Evolutionary conservation across 371 early-diverging fungal genomes (phyloP).

Genomic region (Entomophthora muscae): DNA sequence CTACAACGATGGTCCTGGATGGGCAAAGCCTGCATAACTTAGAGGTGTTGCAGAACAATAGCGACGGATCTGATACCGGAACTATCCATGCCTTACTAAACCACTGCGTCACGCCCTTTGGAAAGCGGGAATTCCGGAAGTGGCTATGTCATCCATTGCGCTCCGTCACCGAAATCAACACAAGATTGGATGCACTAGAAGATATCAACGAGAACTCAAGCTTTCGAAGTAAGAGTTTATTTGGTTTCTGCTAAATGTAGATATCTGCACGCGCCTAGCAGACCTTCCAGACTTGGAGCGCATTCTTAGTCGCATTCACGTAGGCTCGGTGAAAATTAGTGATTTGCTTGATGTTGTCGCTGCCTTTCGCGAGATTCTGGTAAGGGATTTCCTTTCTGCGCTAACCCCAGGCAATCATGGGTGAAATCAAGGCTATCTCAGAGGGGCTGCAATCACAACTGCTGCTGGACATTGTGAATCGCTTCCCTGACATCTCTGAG

Average conservation of each 20-base stretch:
- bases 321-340: conserved; percentile 54
- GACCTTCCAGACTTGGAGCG: conserved; percentile 86
- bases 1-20: conserved; percentile 65
- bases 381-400: conserved; percentile 13
- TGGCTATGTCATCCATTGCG: conserved; percentile 94
- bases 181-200: conserved; percentile 75
- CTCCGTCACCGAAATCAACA: conserved; percentile 50
- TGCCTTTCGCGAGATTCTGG: conserved; percentile 34
- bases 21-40: conserved; percentile 87
- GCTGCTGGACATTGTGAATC: conserved; percentile 19
- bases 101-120: conserved; percentile 75
- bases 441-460: conserved; percentile 8
- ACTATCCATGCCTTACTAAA: conserved; percentile 78
- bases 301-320: conserved; percentile 74
- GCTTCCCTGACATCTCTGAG: conserved; percentile 30
- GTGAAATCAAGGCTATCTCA: not conserved
- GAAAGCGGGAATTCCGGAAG: conserved; percentile 63
- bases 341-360: conserved; percentile 49
- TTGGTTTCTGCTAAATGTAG: conserved; percentile 14
- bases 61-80: conserved; percentile 55
- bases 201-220: conserved; percentile 39
- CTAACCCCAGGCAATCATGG: not conserved
- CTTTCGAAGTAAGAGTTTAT: conserved; percentile 25
- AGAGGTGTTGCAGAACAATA: conserved; percentile 78
- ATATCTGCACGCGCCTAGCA: conserved; percentile 17